Evolutionary conservation across 768 basidiomycete genomes (phyloP).

Genomic region (Galerina marginata): DNA sequence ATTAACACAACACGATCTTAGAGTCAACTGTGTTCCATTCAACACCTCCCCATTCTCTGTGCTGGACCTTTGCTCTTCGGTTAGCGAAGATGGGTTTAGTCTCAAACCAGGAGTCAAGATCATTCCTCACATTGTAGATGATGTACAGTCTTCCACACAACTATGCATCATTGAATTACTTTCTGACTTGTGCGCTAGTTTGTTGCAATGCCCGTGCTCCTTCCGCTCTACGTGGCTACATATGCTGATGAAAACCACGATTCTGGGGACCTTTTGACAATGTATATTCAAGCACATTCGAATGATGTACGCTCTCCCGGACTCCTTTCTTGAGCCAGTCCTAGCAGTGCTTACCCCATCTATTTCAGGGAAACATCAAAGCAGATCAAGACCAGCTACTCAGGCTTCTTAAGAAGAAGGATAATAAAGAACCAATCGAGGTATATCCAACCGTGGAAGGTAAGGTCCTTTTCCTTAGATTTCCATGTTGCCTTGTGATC

Average conservation of each 20-base stretch:
- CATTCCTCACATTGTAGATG: background rate
- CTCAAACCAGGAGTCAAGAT: background rate
- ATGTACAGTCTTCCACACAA: background rate
- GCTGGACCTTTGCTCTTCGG: background rate
- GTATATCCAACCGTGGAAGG: background rate
- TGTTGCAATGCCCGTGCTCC: conserved; percentile 10
- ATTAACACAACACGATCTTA: background rate
- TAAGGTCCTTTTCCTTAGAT: background rate
- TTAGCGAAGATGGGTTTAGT: background rate
- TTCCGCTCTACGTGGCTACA: conserved; percentile 13
- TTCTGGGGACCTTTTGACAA: background rate
- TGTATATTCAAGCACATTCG: conserved; percentile 11
- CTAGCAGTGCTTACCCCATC: background rate
- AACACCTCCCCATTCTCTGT: conserved; percentile 10
- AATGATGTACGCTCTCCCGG: background rate
- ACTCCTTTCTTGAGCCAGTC: background rate
- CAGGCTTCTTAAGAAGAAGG: background rate
- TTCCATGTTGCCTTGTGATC: background rate
- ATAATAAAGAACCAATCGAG: background rate
- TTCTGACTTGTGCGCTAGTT: conserved; percentile 1
- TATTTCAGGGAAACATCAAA: background rate
- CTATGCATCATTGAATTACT: background rate
- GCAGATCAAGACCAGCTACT: conserved; percentile 1
- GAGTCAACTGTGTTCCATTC: conserved; percentile 4
- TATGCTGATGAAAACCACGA: conserved; percentile 5